These are phyloP conservation scores for Boletus rufocinnamomeus DNA, from an alignment of 768 basidiomycete species.

Conservation along the genomic window DNA sequence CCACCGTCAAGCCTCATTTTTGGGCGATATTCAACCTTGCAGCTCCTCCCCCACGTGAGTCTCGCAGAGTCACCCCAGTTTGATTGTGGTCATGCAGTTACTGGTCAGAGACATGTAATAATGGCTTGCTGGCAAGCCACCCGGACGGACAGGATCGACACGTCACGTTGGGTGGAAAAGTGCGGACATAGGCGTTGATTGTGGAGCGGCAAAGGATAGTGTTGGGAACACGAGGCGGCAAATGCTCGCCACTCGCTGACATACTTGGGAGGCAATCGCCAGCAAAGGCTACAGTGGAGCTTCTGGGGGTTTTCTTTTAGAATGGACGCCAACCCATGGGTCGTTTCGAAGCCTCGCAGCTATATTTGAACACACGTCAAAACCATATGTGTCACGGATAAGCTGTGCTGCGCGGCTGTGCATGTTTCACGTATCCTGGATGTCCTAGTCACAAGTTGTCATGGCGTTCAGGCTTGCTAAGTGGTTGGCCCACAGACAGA, in stretches of 20 bases:
- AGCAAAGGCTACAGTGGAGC: constrained; percentile 2
- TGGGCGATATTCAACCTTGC: too few species aligned
- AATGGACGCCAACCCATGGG: constrained; percentile 1
- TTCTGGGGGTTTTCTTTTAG: constrained; percentile 5
- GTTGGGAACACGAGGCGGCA: constrained; percentile 20
- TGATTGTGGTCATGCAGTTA: constrained; percentile 21
- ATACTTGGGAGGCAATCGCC: constrained; percentile 3
- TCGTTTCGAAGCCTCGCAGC: constrained; percentile 9
- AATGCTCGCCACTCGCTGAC: constrained; percentile 15
- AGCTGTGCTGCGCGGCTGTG: constrained; percentile 15
- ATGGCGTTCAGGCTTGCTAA: neutral
- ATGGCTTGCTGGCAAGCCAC: neutral
- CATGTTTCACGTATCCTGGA: constrained; percentile 10
- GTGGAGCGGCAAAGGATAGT: constrained; percentile 12
- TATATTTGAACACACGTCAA: constrained; percentile 9
- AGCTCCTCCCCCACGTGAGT: constrained; percentile 6
- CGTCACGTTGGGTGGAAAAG: constrained; percentile 16
- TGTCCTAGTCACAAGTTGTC: constrained; percentile 1
- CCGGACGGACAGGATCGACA: constrained; percentile 24
- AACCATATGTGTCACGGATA: neutral
- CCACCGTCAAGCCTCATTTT: constrained; percentile 12
- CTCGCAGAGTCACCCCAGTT: constrained; percentile 8
- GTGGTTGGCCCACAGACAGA: neutral
- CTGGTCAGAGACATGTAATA: constrained; percentile 6
- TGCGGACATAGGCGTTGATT: constrained; percentile 27